A percentile compares a stretch with the other conserved stretches of the same genome.
phyloP scores from a whole-genome alignment of 176 grass and related monocot species.

The Rhipidocladum racemiflorum region DNA sequence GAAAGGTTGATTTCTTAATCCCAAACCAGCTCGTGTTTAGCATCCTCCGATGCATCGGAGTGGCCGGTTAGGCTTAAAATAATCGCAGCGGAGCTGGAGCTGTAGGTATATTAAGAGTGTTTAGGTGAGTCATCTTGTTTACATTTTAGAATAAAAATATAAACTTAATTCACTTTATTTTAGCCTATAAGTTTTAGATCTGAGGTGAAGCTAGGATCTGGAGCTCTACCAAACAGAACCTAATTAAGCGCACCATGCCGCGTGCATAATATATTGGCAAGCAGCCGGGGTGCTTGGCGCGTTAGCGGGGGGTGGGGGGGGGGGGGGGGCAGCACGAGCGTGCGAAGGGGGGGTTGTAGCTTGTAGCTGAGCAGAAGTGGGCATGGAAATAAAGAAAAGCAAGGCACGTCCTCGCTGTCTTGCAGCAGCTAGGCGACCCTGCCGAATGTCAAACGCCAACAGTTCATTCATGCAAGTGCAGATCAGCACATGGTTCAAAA shows the following conservation, averaged over 20 bases:
- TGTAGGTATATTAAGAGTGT: no score
- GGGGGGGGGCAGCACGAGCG: no score
- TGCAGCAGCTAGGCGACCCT: not conserved
- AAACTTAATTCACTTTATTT: no score
- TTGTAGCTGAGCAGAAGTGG: not conserved
- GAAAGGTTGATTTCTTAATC: not conserved
- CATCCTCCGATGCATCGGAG: not conserved
- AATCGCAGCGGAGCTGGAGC: slow-evolving; percentile 28
- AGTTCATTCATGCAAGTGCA: slow-evolving; percentile 19
- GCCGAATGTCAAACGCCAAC: slow-evolving; percentile 32
- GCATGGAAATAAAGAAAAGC: slow-evolving; percentile 17
- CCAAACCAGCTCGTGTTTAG: slow-evolving; percentile 2
- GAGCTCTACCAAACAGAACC: no score
- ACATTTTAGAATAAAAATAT: no score
- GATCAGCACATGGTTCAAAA: slow-evolving; percentile 37
- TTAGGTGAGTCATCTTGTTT: no score
- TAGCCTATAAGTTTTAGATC: no score
- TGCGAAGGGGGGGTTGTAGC: not conserved
- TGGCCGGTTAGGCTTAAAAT: slow-evolving; percentile 10
- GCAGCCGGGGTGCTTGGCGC: not conserved
- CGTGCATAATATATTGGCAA: slow-evolving; percentile 29
- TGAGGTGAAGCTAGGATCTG: no score
- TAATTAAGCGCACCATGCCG: not conserved
- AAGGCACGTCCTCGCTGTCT: slow-evolving; percentile 35
- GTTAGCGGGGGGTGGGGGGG: no score